A percentile compares a stretch with the other conserved stretches of the same genome.
Conservation (phyloP, 2,329 filamentous ascomycete species). For the Microsporum canis region DNA sequence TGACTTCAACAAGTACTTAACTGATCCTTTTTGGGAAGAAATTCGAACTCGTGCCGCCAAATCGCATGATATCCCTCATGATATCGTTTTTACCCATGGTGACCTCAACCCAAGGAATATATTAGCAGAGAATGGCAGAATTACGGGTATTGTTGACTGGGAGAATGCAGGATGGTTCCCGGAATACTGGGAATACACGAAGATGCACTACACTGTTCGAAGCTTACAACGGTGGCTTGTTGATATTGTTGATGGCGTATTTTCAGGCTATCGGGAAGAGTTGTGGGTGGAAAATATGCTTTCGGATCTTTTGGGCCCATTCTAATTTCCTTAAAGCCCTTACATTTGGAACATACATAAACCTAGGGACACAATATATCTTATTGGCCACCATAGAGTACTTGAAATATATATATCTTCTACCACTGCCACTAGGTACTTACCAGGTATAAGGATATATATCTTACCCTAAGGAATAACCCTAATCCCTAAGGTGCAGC, state of each 20-base stretch:
- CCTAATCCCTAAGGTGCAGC: too few relatives aligned
- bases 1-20: slow-evolving; percentile 14
- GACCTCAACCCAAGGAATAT: slow-evolving; percentile 22
- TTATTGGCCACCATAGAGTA: too few relatives aligned
- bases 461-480: too few relatives aligned
- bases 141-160: slow-evolving; percentile 22
- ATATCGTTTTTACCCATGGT: slow-evolving; percentile 22
- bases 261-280: slow-evolving; percentile 14
- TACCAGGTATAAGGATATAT: too few relatives aligned
- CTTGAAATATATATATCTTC: too few relatives aligned
- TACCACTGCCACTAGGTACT: too few relatives aligned
- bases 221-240: slow-evolving; percentile 11
- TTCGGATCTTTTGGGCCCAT: slow-evolving; percentile 13
- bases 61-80: slow-evolving; percentile 14
- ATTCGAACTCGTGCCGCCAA: slow-evolving; percentile 7
- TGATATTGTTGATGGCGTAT: slow-evolving; percentile 13
- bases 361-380: too few relatives aligned
- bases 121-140: slow-evolving; percentile 18
- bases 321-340: background rate
- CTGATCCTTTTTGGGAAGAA: slow-evolving; percentile 11
- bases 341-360: too few relatives aligned
- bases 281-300: slow-evolving; percentile 14
- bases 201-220: slow-evolving; percentile 14
- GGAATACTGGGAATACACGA: slow-evolving; percentile 24
- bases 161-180: slow-evolving; percentile 23